Evolutionary conservation across 352 stramenopile species (phyloP).

Genomic region (Phytopythium vexans): DNA sequence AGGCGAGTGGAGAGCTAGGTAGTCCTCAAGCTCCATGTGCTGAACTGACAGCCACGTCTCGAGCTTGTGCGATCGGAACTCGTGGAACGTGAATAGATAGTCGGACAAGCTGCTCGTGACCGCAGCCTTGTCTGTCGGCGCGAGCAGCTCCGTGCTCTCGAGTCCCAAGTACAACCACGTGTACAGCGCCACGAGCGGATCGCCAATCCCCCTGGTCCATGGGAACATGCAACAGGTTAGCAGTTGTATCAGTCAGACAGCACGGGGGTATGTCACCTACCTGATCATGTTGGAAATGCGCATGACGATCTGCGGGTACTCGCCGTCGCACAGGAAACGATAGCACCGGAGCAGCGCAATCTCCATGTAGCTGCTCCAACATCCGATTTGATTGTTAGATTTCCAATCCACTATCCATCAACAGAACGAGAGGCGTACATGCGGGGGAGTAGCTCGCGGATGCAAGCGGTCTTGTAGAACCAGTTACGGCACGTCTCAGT

Average conservation of each 20-base stretch:
- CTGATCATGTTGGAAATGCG: slow-evolving; percentile 87
- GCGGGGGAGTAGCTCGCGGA: slow-evolving; percentile 88
- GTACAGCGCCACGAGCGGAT: slow-evolving; percentile 87
- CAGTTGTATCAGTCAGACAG: neutral
- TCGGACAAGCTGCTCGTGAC: slow-evolving; percentile 85
- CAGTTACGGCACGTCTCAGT: slow-evolving; percentile 92
- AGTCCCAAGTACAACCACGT: slow-evolving; percentile 81
- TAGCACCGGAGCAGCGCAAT: slow-evolving; percentile 87
- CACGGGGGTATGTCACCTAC: slow-evolving; percentile 23
- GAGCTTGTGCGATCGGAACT: slow-evolving; percentile 56
- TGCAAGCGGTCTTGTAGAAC: slow-evolving; percentile 94
- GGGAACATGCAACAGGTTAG: slow-evolving; percentile 4
- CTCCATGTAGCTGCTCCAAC: slow-evolving; percentile 73
- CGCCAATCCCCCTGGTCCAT: slow-evolving; percentile 66
- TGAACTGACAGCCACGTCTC: slow-evolving; percentile 45
- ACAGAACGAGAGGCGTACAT: slow-evolving; percentile 50
- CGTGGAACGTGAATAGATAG: slow-evolving; percentile 86
- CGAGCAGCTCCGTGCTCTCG: slow-evolving; percentile 56
- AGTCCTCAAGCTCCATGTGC: slow-evolving; percentile 55
- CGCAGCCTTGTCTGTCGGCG: slow-evolving; percentile 29
- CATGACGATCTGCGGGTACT: slow-evolving; percentile 83
- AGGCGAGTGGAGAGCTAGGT: slow-evolving; percentile 77
- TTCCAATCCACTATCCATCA: neutral
- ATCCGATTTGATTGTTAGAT: neutral
- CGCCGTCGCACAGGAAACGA: slow-evolving; percentile 87